Conservation (phyloP, 2,329 filamentous ascomycete genomes). For the Cytospora chrysosperma region DNA sequence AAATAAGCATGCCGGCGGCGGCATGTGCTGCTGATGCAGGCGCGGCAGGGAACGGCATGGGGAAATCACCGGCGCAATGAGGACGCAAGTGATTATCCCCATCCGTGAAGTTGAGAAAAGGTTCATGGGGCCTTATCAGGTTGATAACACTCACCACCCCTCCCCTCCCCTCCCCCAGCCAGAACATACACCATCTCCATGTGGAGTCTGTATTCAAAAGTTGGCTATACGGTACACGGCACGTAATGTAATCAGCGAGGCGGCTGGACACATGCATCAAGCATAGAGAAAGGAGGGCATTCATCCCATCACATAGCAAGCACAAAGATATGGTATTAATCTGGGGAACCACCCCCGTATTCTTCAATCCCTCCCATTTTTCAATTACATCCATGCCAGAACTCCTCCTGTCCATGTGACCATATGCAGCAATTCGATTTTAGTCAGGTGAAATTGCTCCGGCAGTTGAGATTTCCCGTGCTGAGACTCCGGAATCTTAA, state of each 20-base stretch:
- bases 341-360: not conserved
- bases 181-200: conserved; percentile 3
- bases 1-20: conserved; percentile 40
- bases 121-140: conserved; percentile 2
- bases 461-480: not conserved
- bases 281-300: conserved; percentile 10
- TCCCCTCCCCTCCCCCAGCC: not conserved
- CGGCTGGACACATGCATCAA: conserved; percentile 3
- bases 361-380: not conserved
- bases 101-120: not conserved
- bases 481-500: not conserved
- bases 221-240: conserved; percentile 8
- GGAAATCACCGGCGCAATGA: conserved; percentile 10
- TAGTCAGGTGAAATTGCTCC: not conserved
- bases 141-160: too few relatives aligned
- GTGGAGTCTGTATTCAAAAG: conserved; percentile 1
- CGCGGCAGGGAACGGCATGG: not conserved
- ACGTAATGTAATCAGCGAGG: conserved; percentile 22
- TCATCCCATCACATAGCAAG: conserved; percentile 13
- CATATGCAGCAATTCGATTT: conserved; percentile 15
- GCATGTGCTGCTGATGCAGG: conserved; percentile 46
- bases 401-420: conserved; percentile 4
- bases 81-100: not conserved
- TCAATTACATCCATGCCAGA: conserved; percentile 3
- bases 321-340: conserved; percentile 14